A percentile compares a stretch with the other conserved stretches of the same genome.
These are phyloP conservation scores for Aspergillus japonicus DNA, from an alignment of 2,329 filamentous ascomycete species.

Conservation along the genomic window DNA sequence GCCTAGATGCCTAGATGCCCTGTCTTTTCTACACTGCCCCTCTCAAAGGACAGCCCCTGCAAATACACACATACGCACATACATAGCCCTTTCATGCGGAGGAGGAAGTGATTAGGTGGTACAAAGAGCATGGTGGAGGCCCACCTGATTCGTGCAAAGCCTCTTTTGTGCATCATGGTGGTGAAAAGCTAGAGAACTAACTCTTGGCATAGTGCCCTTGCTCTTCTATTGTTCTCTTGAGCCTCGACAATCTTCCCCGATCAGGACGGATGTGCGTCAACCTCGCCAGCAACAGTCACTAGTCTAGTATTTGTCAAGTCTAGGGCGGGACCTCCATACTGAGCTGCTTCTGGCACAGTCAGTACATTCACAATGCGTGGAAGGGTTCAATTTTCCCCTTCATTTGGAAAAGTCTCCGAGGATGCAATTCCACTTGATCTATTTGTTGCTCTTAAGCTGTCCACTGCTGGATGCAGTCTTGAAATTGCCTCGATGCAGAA, in stretches of 20 bases:
- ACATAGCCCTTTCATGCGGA: background rate
- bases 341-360: background rate
- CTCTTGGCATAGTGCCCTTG: constrained; percentile 3
- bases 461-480: background rate
- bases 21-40: too few species aligned
- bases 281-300: background rate
- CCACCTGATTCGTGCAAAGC: background rate
- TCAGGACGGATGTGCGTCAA: constrained; percentile 1
- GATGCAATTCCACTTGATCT: too few species aligned
- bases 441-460: too few species aligned
- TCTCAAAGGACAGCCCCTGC: too few species aligned
- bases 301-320: background rate
- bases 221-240: constrained; percentile 1
- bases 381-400: too few species aligned
- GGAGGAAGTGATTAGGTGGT: background rate
- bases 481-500: background rate
- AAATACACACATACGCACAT: background rate
- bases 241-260: background rate
- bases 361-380: too few species aligned
- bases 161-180: background rate
- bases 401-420: too few species aligned
- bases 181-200: background rate
- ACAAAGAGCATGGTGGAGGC: background rate
- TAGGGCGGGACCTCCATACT: background rate
- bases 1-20: too few species aligned